A percentile compares a stretch with the other conserved stretches of the same genome.
These are phyloP conservation scores for Fusarium humuli DNA, from an alignment of 2,329 filamentous ascomycete genomes.

Conservation along the genomic window DNA sequence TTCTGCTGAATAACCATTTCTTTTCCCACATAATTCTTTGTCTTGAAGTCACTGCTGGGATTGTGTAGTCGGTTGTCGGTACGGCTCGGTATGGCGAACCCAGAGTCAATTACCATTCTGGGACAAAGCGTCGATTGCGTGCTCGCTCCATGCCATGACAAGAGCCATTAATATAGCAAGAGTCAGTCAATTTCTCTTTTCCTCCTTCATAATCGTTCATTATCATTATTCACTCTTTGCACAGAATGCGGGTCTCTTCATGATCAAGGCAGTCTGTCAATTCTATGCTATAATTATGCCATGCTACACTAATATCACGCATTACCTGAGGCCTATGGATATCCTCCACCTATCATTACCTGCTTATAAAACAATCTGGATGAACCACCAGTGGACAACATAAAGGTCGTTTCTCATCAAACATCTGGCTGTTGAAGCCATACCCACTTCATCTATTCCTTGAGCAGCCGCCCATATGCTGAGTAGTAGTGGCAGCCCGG, in stretches of 20 bases:
- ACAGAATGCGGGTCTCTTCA: constrained; percentile 34
- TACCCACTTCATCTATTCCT: constrained; percentile 46
- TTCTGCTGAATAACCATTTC: not conserved
- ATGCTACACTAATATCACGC: constrained; percentile 18
- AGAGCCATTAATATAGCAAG: constrained; percentile 19
- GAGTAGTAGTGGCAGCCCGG: constrained; percentile 80
- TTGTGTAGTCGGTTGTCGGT: constrained; percentile 30
- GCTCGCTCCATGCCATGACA: constrained; percentile 17
- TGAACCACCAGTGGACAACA: constrained; percentile 12
- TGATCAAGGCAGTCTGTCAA: constrained; percentile 25
- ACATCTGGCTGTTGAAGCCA: constrained; percentile 9
- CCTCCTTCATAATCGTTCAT: constrained; percentile 29
- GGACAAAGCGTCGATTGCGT: constrained; percentile 37
- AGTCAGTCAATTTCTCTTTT: constrained; percentile 4
- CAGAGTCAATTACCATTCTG: constrained; percentile 14
- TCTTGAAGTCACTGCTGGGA: not conserved
- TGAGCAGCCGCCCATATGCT: constrained; percentile 64
- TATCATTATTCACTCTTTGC: constrained; percentile 26
- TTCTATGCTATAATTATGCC: constrained; percentile 23
- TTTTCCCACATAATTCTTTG: not conserved
- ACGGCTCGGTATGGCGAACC: constrained; percentile 28
- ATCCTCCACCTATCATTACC: not conserved
- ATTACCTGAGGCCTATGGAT: constrained; percentile 2
- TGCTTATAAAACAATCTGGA: constrained; percentile 10
- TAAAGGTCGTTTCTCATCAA: constrained; percentile 40